Conservation (phyloP, 164 flowering plant species). For the Sedum album region DNA sequence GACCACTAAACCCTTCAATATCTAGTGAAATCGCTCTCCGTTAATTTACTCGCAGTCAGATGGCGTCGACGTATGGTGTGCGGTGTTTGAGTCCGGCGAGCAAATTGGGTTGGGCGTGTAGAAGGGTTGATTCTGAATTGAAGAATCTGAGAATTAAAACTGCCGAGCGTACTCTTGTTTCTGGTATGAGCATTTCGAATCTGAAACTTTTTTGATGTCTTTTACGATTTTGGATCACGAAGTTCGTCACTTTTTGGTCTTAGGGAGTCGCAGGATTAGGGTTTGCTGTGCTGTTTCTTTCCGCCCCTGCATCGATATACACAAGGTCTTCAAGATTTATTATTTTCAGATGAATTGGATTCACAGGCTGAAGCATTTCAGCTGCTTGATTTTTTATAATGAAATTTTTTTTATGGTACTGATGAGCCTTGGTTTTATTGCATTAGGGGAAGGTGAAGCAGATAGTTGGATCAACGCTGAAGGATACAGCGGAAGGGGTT, state of each 20-base stretch:
- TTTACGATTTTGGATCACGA: background rate
- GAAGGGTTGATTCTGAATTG: background rate
- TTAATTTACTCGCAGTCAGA: too few relatives aligned
- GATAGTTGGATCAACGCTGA: constrained; percentile 94
- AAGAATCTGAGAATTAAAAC: background rate
- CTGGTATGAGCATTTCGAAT: background rate
- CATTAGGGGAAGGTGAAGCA: constrained; percentile 92
- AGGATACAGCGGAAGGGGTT: constrained; percentile 51
- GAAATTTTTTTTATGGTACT: background rate
- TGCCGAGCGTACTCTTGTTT: background rate
- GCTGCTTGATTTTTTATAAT: background rate
- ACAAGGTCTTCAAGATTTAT: constrained; percentile 44
- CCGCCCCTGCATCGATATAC: constrained; percentile 96
- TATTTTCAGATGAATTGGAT: background rate
- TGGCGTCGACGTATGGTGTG: background rate
- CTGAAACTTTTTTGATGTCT: background rate
- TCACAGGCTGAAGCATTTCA: background rate
- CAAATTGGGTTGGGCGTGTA: background rate
- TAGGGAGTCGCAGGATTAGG: constrained; percentile 23
- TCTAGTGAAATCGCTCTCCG: too few relatives aligned
- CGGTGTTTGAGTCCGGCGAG: background rate
- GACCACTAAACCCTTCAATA: too few relatives aligned
- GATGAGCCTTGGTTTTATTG: constrained; percentile 11
- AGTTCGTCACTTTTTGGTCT: background rate
- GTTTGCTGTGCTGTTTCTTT: constrained; percentile 52